Conservation (phyloP, 331 rosid species). For the Malus hybrid region DNA sequence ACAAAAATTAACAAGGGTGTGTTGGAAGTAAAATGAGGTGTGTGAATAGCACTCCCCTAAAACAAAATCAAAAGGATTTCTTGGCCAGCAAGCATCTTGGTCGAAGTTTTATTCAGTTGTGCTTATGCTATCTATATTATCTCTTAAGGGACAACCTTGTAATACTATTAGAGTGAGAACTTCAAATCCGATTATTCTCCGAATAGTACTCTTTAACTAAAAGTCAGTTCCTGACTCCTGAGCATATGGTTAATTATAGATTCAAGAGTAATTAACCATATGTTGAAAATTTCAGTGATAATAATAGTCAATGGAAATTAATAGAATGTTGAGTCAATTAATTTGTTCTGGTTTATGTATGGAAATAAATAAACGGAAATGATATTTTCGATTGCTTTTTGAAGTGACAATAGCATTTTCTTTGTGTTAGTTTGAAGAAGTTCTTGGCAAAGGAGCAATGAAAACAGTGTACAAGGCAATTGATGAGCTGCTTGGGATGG, state of each 20-base stretch:
- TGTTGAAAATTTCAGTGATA: neutral
- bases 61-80: neutral
- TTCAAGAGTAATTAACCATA: neutral
- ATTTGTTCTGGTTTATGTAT: neutral
- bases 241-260: neutral
- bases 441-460: slow-evolving; percentile 96
- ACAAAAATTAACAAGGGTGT: too few species aligned
- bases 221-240: neutral
- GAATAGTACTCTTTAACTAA: neutral
- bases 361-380: neutral
- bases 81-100: neutral
- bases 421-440: slow-evolving; percentile 62
- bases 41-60: too few species aligned
- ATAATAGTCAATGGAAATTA: neutral
- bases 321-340: neutral
- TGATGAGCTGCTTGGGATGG: slow-evolving; percentile 83
- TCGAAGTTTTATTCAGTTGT: neutral
- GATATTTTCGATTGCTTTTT: neutral
- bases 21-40: too few species aligned
- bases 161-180: neutral
- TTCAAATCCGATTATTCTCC: neutral
- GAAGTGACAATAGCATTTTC: neutral
- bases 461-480: slow-evolving; percentile 93
- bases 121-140: neutral
- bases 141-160: neutral